Conservation (phyloP, 371 early-diverging fungal species). For the Mortierella sp. region DNA sequence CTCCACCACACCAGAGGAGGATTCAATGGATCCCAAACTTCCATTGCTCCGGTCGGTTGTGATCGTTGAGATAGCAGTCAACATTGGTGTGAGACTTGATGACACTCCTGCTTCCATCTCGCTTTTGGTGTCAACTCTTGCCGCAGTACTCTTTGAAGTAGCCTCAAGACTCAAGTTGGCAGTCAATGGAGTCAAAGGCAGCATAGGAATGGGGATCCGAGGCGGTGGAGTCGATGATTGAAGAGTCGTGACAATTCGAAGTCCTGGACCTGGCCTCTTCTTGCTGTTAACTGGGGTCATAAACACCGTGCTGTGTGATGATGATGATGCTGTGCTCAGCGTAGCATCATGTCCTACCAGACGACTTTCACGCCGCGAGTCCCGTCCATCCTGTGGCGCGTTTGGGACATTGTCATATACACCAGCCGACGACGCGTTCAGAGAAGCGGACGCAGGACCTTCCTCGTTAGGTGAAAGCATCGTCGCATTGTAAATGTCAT, state of each 20-base stretch:
- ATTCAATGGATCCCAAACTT: neutral
- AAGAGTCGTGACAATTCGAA: constrained; percentile 20
- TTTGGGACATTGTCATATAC: constrained; percentile 12
- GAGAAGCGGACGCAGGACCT: constrained; percentile 4
- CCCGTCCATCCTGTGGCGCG: constrained; percentile 10
- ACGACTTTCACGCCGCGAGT: constrained; percentile 18
- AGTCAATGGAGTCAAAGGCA: constrained; percentile 14
- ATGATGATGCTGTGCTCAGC: neutral
- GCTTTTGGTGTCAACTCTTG: neutral
- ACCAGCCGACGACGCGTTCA: neutral
- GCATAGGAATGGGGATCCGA: constrained; percentile 15
- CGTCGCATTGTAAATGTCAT: constrained; percentile 21
- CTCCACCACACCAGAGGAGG: constrained; percentile 3
- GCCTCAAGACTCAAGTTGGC: neutral
- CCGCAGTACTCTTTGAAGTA: neutral
- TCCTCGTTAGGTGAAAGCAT: constrained; percentile 29
- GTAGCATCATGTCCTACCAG: neutral
- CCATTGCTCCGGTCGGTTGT: neutral
- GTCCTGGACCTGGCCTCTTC: constrained; percentile 9
- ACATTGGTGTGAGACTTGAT: neutral
- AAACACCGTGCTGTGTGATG: neutral
- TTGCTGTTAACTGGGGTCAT: no score
- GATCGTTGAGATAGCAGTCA: neutral
- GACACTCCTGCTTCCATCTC: neutral
- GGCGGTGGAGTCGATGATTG: constrained; percentile 12